Evolutionary conservation across 2,329 filamentous ascomycete species (phyloP).

Genomic region (Proliferodiscus dingleyae): DNA sequence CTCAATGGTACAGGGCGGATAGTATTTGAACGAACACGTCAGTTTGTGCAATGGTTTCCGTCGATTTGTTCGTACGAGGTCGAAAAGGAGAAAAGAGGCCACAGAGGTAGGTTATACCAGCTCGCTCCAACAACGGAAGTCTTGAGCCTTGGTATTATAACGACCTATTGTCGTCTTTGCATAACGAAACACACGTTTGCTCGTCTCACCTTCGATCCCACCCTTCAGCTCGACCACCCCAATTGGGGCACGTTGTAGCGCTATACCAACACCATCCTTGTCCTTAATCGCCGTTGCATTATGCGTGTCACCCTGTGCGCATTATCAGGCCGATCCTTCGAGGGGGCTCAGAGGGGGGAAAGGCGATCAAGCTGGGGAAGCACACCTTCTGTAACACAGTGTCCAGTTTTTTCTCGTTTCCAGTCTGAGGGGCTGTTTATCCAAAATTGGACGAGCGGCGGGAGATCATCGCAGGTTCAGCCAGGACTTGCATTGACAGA

Average conservation of each 20-base stretch:
- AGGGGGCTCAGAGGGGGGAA: slow-evolving; percentile 1
- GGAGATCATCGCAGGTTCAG: not conserved
- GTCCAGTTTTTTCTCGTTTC: slow-evolving; percentile 1
- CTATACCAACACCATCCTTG: not conserved
- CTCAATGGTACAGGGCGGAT: not conserved
- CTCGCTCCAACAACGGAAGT: slow-evolving; percentile 2
- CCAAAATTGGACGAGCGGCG: slow-evolving; percentile 3
- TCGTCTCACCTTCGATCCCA: slow-evolving; percentile 12
- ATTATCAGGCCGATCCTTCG: slow-evolving; percentile 10
- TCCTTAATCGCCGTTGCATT: not conserved
- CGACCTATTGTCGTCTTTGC: no score
- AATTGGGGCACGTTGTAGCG: not conserved
- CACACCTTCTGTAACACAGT: not conserved
- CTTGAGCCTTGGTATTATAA: slow-evolving; percentile 3
- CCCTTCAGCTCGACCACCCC: slow-evolving; percentile 6
- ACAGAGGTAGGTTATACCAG: slow-evolving; percentile 7
- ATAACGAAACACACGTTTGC: slow-evolving; percentile 20
- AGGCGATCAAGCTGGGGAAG: not conserved
- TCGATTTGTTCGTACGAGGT: not conserved
- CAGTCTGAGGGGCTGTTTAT: not conserved
- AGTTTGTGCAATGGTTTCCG: not conserved
- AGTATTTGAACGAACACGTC: no score
- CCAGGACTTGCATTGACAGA: not conserved
- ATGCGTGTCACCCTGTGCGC: slow-evolving; percentile 5
- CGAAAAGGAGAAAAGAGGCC: not conserved